Percentiles rank a stretch among this genome's conserved stretches.
phyloP scores from a whole-genome alignment of 2,329 filamentous ascomycete species.

The Ceratocystis papillata region DNA sequence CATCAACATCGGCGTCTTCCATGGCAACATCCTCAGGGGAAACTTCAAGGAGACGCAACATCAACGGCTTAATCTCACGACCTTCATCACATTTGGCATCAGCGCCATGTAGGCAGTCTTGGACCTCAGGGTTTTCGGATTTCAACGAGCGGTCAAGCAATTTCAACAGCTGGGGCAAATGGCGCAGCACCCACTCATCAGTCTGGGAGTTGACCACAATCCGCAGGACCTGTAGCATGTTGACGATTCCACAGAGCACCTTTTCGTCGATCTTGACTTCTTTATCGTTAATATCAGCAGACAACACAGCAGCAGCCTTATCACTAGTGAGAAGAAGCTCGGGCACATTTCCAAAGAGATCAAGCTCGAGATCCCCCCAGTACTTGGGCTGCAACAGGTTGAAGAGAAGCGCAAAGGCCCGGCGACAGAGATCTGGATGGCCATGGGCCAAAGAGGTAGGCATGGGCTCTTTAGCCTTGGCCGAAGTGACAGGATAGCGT shows the following conservation, averaged over 20 bases:
- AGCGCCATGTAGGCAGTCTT: conserved; percentile 74
- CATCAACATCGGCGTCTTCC: conserved; percentile 71
- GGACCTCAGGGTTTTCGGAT: conserved; percentile 81
- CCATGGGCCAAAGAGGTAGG: conserved; percentile 34
- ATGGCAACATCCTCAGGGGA: conserved; percentile 66
- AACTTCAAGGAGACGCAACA: conserved; percentile 77
- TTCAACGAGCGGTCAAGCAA: conserved; percentile 81
- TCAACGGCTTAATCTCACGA: conserved; percentile 59
- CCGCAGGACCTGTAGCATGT: conserved; percentile 83
- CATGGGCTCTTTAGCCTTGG: conserved; percentile 49
- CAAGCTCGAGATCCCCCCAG: conserved; percentile 86
- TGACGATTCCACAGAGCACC: conserved; percentile 47
- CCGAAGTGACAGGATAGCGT: conserved; percentile 65
- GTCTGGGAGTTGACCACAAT: conserved; percentile 79
- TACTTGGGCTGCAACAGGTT: conserved; percentile 77
- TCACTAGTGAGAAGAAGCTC: conserved; percentile 77
- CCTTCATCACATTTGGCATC: conserved; percentile 60
- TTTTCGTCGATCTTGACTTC: conserved; percentile 68
- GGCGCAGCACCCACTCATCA: conserved; percentile 79
- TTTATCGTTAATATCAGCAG: conserved; percentile 50
- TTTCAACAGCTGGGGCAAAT: conserved; percentile 68
- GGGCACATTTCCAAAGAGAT: conserved; percentile 74
- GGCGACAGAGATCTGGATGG: conserved; percentile 41
- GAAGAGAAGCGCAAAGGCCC: conserved; percentile 67
- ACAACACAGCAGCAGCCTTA: conserved; percentile 52